Percentiles rank a stretch among this genome's conserved stretches.
Evolutionary conservation across 345 rosid species (phyloP).

Genomic region (Populus alba): DNA sequence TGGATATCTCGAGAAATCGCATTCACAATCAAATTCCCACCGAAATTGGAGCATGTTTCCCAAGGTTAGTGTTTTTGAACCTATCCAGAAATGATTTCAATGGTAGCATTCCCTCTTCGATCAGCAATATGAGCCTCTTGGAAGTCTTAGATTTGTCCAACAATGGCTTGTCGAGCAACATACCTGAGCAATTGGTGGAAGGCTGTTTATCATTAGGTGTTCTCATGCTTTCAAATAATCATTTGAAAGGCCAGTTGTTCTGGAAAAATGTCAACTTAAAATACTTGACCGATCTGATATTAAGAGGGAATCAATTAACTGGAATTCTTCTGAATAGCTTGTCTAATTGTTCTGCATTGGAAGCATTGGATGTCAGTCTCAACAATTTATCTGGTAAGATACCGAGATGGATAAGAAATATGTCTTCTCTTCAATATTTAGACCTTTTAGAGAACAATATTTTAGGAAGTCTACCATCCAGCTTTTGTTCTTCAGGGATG

Average conservation of each 20-base stretch:
- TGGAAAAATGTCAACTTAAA: not conserved
- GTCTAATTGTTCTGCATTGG: fast-evolving
- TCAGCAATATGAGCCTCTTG: too few species aligned
- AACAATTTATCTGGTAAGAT: not conserved
- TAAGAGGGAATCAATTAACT: not conserved
- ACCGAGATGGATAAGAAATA: not conserved
- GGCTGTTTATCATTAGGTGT: too few species aligned
- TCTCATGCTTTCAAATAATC: not conserved
- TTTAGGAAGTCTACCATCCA: not conserved
- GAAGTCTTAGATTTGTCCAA: too few species aligned
- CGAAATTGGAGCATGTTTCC: too few species aligned
- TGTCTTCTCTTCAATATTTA: not conserved
- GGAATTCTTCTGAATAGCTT: not conserved
- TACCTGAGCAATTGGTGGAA: too few species aligned
- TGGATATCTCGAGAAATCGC: too few species aligned
- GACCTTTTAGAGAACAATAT: not conserved
- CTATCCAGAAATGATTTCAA: too few species aligned
- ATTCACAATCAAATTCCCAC: too few species aligned
- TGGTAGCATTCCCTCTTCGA: too few species aligned
- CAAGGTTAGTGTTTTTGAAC: too few species aligned
- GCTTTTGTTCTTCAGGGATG: not conserved
- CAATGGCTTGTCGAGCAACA: too few species aligned
- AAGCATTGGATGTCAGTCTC: not conserved
- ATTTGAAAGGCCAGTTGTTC: not conserved
- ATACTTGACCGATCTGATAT: not conserved